These are phyloP conservation scores for Lagenidium sp. DNA, from an alignment of 352 stramenopile species.

Conservation along the genomic window DNA sequence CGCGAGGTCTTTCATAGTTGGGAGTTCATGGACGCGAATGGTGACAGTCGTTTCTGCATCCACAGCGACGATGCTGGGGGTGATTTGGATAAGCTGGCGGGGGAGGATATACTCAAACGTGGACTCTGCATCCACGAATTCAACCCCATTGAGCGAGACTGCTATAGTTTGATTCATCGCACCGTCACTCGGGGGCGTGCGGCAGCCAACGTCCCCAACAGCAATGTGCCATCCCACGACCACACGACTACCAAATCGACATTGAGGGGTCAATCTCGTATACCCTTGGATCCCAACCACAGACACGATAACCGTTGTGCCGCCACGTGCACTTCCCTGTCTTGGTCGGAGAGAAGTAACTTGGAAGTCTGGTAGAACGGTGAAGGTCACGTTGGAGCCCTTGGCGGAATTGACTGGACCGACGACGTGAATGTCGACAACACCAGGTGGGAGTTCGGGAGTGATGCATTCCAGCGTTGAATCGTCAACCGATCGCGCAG, in stretches of 20 bases:
- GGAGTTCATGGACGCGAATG: too few species aligned
- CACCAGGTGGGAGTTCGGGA: background rate
- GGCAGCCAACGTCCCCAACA: too few species aligned
- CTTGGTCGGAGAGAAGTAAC: conserved; percentile 5
- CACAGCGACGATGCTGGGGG: conserved; percentile 1
- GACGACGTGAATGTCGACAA: background rate
- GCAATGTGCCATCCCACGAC: too few species aligned
- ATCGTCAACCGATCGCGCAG: too few species aligned
- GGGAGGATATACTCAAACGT: conserved; percentile 1
- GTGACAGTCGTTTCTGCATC: background rate
- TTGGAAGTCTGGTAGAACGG: background rate
- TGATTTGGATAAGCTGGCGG: conserved; percentile 2
- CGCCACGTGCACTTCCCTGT: conserved; percentile 2
- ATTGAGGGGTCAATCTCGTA: background rate
- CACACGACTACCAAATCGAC: conserved; percentile 3
- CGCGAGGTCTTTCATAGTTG: too few species aligned
- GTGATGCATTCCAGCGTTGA: background rate
- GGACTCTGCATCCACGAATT: conserved; percentile 3
- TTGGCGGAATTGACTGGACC: background rate
- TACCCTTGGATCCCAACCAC: too few species aligned
- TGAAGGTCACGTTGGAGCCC: conserved; percentile 1
- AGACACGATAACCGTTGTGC: conserved; percentile 7
- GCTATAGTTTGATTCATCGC: too few species aligned
- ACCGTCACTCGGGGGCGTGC: too few species aligned
- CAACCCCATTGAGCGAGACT: conserved; percentile 5